Percentiles rank a stretch among this genome's conserved stretches.
Conservation (phyloP, 1,139 yeast genomes). For the Arxiozyma telluris region DNA sequence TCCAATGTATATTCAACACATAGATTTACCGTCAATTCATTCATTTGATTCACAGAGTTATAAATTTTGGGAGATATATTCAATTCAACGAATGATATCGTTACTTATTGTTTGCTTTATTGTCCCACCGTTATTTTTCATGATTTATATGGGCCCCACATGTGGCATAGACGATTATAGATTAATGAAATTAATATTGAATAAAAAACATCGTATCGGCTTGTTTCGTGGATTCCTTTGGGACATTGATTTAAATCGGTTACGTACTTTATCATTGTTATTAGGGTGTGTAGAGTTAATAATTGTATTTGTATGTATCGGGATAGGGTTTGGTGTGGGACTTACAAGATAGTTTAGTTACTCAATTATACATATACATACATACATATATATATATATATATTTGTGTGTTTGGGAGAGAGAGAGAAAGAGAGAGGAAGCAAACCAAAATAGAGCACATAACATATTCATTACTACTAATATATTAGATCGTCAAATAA, state of each 20-base stretch:
- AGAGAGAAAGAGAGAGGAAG: too few species aligned
- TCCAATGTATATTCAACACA: conserved; percentile 10
- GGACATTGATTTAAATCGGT: conserved; percentile 23
- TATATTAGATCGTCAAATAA: neutral
- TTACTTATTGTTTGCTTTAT: conserved; percentile 13
- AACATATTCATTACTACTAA: neutral
- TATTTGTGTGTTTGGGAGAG: too few species aligned
- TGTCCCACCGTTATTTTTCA: conserved; percentile 21
- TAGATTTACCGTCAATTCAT: conserved; percentile 14
- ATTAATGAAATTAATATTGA: conserved; percentile 18
- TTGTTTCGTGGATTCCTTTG: conserved; percentile 20
- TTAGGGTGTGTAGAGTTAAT: conserved; percentile 17
- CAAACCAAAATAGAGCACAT: neutral
- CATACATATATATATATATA: too few species aligned
- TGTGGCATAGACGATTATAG: conserved; percentile 15
- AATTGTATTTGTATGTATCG: conserved; percentile 25
- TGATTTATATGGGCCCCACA: conserved; percentile 15
- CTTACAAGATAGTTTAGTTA: conserved; percentile 10
- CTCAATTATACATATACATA: too few species aligned
- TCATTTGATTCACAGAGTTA: conserved; percentile 15
- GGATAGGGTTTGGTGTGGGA: conserved; percentile 33
- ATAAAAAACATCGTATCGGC: conserved; percentile 16
- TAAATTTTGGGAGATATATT: conserved; percentile 15
- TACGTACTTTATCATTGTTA: conserved; percentile 13
- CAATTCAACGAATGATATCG: conserved; percentile 12